Evolutionary conservation across 1,284 basidiomycete species (phyloP), one percentile per base, ranked within the genome.

Genomic region (Agaricales sp.): DNA sequence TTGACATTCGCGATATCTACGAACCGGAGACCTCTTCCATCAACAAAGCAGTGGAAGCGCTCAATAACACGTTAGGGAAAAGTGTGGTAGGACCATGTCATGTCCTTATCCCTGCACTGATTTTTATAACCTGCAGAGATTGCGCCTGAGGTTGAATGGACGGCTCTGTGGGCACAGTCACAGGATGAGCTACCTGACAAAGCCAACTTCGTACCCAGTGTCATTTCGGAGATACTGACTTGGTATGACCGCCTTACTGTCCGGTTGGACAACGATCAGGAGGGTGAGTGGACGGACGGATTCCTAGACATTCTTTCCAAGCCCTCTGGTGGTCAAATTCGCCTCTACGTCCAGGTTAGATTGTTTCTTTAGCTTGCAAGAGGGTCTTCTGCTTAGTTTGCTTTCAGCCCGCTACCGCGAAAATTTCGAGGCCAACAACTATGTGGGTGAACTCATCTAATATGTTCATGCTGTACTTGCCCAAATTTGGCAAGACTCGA

Each of bases 1-100:
- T 61, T 16, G 67, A 65, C 25, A 60, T 67, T 44, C 63, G 65
- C 16, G 67, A 68, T 47, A 53, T 58, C 25, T 70, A 64, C 65
- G 62, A 66, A 47, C 58, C 60, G 3, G 52, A 63, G 4, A 59
- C 57, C 13, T 61, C 63, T 1, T 55, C 59, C 2, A 51, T 70
- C 8, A 56, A 60, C 16, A 52, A 55, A 14, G 54, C 62, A 13
- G 51, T 65, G 6, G 47, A 48, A 4, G 43, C 52, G 11, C 55
- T 67, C 14, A 53, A 50, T 39, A 56, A 59, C 26, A 54, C 56
- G 19, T 57, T 66, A 3, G 65, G 64, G 3, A 55, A 61, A 45
- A 60, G 30, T 35, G n/a, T 35, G 30, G 11, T 35, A n/a, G 30
- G n/a, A 11, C 30, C n/a, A 35, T 35, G 8, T 35, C 30, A 35